Evolutionary conservation across 495 filamentous ascomycete genomes (phyloP).

Genomic region (Articulospora tetracladia): DNA sequence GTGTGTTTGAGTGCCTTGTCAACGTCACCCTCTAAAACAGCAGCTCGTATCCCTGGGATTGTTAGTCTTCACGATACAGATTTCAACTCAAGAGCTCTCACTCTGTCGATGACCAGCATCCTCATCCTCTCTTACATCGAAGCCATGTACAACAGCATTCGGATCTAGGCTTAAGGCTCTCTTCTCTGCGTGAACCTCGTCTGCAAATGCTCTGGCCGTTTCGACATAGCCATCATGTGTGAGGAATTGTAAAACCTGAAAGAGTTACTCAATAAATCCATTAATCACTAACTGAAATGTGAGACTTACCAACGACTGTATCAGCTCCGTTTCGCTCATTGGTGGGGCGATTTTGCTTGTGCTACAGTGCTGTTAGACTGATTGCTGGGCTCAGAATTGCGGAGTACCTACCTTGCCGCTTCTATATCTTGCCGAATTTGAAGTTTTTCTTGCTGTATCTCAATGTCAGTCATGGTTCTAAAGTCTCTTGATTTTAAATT

Average conservation of each 20-base stretch:
- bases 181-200: slow-evolving; percentile 75
- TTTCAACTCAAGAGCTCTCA: slow-evolving; percentile 38
- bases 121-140: slow-evolving; percentile 80
- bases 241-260: slow-evolving; percentile 75
- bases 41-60: slow-evolving; percentile 69
- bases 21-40: slow-evolving; percentile 90
- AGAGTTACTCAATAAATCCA: slow-evolving; percentile 35
- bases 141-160: slow-evolving; percentile 48
- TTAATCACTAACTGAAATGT: neutral
- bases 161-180: slow-evolving; percentile 55
- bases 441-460: slow-evolving; percentile 52
- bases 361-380: slow-evolving; percentile 27
- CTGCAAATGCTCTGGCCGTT: slow-evolving; percentile 81
- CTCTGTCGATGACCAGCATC: slow-evolving; percentile 86
- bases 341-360: slow-evolving; percentile 57
- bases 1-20: slow-evolving; percentile 84
- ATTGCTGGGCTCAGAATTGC: neutral
- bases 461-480: slow-evolving; percentile 2
- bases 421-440: slow-evolving; percentile 41
- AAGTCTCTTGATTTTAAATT: neutral
- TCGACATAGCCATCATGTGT: slow-evolving; percentile 97
- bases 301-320: slow-evolving; percentile 61
- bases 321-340: slow-evolving; percentile 68
- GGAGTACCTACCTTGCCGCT: slow-evolving; percentile 28
- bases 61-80: neutral